Evolutionary conservation across 2,329 filamentous ascomycete species (phyloP).

Genomic region (Talaromyces amestolkiae): DNA sequence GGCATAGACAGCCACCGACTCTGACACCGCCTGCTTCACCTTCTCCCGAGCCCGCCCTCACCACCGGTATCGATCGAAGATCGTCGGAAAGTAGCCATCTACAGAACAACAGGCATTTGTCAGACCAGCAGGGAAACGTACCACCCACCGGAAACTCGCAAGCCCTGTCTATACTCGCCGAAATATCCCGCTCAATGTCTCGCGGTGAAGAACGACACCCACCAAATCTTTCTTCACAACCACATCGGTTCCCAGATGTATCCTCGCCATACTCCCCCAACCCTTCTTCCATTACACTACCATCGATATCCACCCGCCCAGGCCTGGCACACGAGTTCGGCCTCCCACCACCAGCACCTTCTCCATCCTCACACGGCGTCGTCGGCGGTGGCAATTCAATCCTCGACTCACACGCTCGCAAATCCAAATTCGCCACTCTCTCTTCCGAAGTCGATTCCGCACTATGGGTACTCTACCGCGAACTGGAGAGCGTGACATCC

Average conservation of each 20-base stretch:
- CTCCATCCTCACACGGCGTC: slow-evolving; percentile 3
- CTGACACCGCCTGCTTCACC: slow-evolving; percentile 21
- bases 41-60: not conserved
- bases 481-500: slow-evolving; percentile 19
- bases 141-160: slow-evolving; percentile 5
- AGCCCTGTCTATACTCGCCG: slow-evolving; percentile 17
- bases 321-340: not conserved
- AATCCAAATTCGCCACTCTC: slow-evolving; percentile 20
- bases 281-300: not conserved
- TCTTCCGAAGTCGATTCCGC: slow-evolving; percentile 21
- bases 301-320: not conserved
- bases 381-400: not conserved
- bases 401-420: slow-evolving; percentile 20
- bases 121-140: not conserved
- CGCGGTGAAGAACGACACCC: not conserved
- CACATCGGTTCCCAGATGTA: not conserved
- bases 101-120: not conserved
- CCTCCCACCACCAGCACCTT: not conserved
- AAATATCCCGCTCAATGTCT: slow-evolving; percentile 18
- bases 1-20: slow-evolving; percentile 19
- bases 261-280: not conserved
- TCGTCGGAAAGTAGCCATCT: not conserved
- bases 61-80: not conserved
- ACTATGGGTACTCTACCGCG: slow-evolving; percentile 20
- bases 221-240: not conserved